Percentiles rank a stretch among this genome's conserved stretches.
Evolutionary conservation across 208 protist species (phyloP).

Genomic region (Phytomonas sp.): DNA sequence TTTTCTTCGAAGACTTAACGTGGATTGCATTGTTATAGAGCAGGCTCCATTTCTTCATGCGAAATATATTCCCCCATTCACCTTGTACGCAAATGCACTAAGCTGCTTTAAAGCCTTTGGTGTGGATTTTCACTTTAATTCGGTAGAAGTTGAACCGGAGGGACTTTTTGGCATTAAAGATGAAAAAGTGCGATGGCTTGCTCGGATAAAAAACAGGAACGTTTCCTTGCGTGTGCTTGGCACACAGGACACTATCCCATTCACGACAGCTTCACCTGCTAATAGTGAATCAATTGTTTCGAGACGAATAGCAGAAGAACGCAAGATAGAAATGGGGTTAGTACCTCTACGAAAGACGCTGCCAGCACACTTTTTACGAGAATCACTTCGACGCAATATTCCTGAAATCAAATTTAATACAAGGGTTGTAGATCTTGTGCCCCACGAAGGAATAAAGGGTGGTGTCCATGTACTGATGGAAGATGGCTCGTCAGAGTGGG

Average conservation of each 20-base stretch:
- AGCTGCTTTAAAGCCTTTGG: constrained; percentile 86
- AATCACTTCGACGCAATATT: constrained; percentile 52
- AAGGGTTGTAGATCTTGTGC: constrained; percentile 70
- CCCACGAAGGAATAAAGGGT: constrained; percentile 76
- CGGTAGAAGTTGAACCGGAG: constrained; percentile 34
- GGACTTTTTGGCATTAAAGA: constrained; percentile 65
- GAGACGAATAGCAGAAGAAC: constrained; percentile 41
- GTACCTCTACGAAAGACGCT: constrained; percentile 74
- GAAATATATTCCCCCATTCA: constrained; percentile 50
- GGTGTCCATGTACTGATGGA: constrained; percentile 73
- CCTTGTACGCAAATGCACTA: constrained; percentile 78
- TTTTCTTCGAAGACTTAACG: constrained; percentile 71
- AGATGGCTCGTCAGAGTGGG: constrained; percentile 75
- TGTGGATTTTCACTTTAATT: constrained; percentile 53
- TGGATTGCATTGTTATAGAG: constrained; percentile 84
- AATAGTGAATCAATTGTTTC: constrained; percentile 85
- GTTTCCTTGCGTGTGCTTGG: constrained; percentile 38
- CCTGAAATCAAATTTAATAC: constrained; percentile 59
- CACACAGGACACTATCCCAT: constrained; percentile 62
- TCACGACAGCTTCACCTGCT: constrained; percentile 64
- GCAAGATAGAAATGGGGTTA: constrained; percentile 56
- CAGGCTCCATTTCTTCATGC: constrained; percentile 63
- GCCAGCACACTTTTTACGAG: constrained; percentile 36
- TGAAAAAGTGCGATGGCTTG: constrained; percentile 40
- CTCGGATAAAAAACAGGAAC: constrained; percentile 50